Conservation (phyloP, 495 filamentous ascomycete species). For the Xylaria intraflava region DNA sequence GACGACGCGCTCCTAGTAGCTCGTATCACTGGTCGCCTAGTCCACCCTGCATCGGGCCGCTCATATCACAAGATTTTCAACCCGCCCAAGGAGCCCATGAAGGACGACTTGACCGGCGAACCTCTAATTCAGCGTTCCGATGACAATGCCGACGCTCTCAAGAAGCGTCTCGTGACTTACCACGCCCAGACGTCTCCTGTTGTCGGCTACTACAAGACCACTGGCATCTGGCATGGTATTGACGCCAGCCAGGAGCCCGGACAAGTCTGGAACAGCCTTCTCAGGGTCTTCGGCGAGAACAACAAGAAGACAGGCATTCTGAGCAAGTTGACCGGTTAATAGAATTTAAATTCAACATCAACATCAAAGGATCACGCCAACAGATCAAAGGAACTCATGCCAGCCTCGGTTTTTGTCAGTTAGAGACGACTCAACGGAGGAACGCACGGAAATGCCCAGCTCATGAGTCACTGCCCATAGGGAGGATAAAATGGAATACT, state of each 20-base stretch:
- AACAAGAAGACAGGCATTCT: conserved; percentile 39
- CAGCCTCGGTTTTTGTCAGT: neutral
- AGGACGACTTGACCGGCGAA: conserved; percentile 94
- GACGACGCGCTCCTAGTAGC: conserved; percentile 88
- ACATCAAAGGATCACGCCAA: neutral
- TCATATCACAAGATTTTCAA: conserved; percentile 98
- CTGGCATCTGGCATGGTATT: conserved; percentile 91
- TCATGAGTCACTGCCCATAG: neutral
- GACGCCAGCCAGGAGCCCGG: conserved; percentile 96
- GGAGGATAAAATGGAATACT: neutral
- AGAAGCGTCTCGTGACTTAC: conserved; percentile 90
- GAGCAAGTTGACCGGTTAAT: conserved; percentile 39
- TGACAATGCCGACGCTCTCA: conserved; percentile 95
- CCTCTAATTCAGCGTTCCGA: conserved; percentile 92
- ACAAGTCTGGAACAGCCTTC: conserved; percentile 86
- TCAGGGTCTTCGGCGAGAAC: conserved; percentile 75
- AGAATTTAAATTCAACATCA: conserved; percentile 1
- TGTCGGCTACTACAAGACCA: conserved; percentile 91
- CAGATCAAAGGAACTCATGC: neutral
- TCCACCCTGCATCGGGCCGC: conserved; percentile 93
- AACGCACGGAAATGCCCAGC: neutral
- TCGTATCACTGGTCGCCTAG: conserved; percentile 90
- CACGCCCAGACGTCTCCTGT: conserved; percentile 91
- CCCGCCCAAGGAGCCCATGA: conserved; percentile 92
- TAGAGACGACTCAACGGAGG: neutral